Evolutionary conservation across 352 stramenopile genomes (phyloP), one percentile per base, ranked within the genome.

Genomic region (Pythium monospermum): DNA sequence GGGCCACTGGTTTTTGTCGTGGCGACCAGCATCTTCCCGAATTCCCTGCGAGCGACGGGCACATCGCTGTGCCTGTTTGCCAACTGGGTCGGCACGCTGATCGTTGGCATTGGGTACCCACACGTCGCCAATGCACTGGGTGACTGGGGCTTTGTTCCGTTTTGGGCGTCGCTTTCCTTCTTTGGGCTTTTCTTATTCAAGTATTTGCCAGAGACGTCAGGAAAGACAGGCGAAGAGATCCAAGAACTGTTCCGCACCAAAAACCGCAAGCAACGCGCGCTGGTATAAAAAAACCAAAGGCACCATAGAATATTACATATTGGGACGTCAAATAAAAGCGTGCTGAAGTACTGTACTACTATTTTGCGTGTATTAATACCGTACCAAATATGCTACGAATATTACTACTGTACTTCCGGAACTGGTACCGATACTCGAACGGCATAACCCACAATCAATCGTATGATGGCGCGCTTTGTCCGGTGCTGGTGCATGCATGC

Each of bases 41-140:
- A 86, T 37, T 55, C 61, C 3, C 55, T 83, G 21, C 72, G 74
- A 2, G 70, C 70, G 22, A 73, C 35, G 2, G 74, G 69, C n/a
- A 63, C 64, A 19, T 69, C 69, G 3, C 43, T 85, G 27, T 73
- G 65, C 32, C 70, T 83, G 22, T 69, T 73, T 26, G 64, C 64
- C 47, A 86, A 77, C 51, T 88, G 68, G 68, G 30, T 66, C 10
- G 73, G 49, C 53, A 85, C 78, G 42, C 56, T 87, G 11, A 23
- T 69, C 21, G 63, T 85, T 12, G 76, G 76, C 13, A 58, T 87
- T n/a, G 61, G 49, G 37, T 90, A 81, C 53, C 79, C 76, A 25
- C 79, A 79, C 64, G 65, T 83, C 27, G 63, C 57, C 23, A 60
- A 66, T 23, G 70, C 67, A 0, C 55, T 81, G 11, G 50, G 58